These are phyloP conservation scores for Venturia carpophila DNA, from an alignment of 2,329 filamentous ascomycete genomes.

Conservation along the genomic window DNA sequence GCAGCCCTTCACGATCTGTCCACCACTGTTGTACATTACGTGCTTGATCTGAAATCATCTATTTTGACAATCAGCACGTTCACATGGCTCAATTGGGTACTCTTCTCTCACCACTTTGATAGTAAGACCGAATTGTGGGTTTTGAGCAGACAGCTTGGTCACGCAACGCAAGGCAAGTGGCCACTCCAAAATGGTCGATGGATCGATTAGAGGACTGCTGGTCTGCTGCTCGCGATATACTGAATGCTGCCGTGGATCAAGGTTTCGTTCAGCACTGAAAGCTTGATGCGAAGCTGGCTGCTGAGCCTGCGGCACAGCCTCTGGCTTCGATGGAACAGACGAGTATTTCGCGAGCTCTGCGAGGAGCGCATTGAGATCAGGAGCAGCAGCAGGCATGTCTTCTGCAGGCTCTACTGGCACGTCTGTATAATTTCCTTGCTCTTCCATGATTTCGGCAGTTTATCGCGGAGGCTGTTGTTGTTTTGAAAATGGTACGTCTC, in stretches of 20 bases:
- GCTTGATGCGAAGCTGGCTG: background rate
- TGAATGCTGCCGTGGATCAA: background rate
- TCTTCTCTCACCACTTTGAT: conserved; percentile 20
- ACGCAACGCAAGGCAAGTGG: conserved; percentile 35
- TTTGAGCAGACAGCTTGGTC: conserved; percentile 38
- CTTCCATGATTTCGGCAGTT: conserved; percentile 2
- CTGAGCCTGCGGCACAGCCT: background rate
- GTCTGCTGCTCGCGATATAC: background rate
- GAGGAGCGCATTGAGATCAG: conserved; percentile 10
- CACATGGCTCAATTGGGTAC: conserved; percentile 34
- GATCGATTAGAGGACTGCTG: conserved; percentile 30
- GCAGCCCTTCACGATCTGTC: conserved; percentile 43
- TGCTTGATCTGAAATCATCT: conserved; percentile 57
- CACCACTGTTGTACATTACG: conserved; percentile 56
- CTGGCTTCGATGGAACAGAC: conserved; percentile 1
- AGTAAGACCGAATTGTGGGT: conserved; percentile 32
- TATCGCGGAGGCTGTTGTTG: background rate
- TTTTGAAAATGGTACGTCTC: background rate
- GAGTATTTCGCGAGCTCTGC: conserved; percentile 17
- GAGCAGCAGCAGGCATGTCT: background rate
- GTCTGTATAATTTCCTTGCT: conserved; percentile 4
- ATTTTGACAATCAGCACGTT: background rate
- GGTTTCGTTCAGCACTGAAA: background rate
- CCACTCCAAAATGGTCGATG: conserved; percentile 43
- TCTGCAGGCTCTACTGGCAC: background rate